Base-by-base conservation (phyloP, 306 rosid genomes). In the barrel medic (Medicago truncatula) region DNA sequence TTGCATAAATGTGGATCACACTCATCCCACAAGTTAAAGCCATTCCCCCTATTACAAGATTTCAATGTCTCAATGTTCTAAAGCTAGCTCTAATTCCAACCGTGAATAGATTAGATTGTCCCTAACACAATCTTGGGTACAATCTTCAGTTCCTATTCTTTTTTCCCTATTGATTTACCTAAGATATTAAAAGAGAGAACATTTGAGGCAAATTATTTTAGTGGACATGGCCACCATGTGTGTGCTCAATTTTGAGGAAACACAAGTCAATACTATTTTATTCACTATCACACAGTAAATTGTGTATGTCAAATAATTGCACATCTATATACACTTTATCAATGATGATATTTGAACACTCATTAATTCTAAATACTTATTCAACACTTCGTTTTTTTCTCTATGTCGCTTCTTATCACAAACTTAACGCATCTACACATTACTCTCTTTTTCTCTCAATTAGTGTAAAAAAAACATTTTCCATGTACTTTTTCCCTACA, bases 201-300 rank as follows among this genome's bases (percentile, higher is more conserved):
- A 53, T 12, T 34, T 63, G 44, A 63, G 54, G 50, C 57, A 62
- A 77, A 63, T 14, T 49, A 49, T 49, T n/a, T 13, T 43, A 6
- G 54, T 13, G 76, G 77, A 75, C 75, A 76, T 75, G 87, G 78
- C 79, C 75, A 78, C 67, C 77, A 82, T 77, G 40, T 69, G 67
- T 82, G 43, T 43, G 52, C 75, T 38, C 84, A 68, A 74, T 66
- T 80, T 58, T 76, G 68, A 70, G 58, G 77, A 73, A 83, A 75
- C 83, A 75, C 41, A n/a, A n/a, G 75, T 74, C 74, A 71, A 20
- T 52, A 34, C 73, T 74, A 49, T 77, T 76, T 72, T 57, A 46
- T 71, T 56, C 25, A 14, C 71, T 67, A 40, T 20, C 28, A 68
- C 67, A 83, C 81, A 83, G 70, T 81, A 78, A 67, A 58, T 40